phyloP scores from a whole-genome alignment of 1,284 basidiomycete genomes.

The Ceratobasidium sp. region DNA sequence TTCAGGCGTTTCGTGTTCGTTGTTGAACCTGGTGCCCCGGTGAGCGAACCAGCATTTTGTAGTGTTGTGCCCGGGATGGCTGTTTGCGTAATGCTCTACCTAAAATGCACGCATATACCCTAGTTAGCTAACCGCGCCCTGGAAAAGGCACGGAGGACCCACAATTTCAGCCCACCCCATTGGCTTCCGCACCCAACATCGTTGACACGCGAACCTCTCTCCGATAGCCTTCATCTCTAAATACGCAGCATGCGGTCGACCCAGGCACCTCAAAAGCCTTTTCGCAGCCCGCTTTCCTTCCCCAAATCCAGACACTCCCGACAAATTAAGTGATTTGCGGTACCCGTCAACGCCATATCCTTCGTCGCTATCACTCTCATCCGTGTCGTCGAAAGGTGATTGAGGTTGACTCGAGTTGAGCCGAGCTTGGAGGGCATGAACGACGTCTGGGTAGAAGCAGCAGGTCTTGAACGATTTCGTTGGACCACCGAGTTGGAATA shows the following conservation, averaged over 20 bases:
- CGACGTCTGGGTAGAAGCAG: constrained; percentile 26
- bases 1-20: constrained; percentile 10
- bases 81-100: constrained; percentile 14
- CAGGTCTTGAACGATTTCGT: constrained; percentile 1
- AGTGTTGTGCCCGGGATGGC: background rate
- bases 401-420: background rate
- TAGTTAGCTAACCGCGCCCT: background rate
- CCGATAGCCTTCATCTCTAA: constrained; percentile 40
- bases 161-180: constrained; percentile 42
- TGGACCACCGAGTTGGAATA: constrained; percentile 17
- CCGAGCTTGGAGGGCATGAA: constrained; percentile 7
- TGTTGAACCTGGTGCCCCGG: constrained; percentile 14
- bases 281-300: constrained; percentile 16
- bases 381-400: background rate
- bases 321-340: background rate
- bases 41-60: constrained; percentile 10
- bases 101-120: background rate
- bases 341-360: background rate
- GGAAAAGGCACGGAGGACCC: background rate
- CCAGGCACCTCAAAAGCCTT: constrained; percentile 16
- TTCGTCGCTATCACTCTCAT: constrained; percentile 12
- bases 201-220: constrained; percentile 30
- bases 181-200: constrained; percentile 36
- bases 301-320: background rate
- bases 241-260: constrained; percentile 30